These are phyloP conservation scores for Nyssa sinensis DNA, from an alignment of 148 eudicot genomes.

Conservation along the genomic window DNA sequence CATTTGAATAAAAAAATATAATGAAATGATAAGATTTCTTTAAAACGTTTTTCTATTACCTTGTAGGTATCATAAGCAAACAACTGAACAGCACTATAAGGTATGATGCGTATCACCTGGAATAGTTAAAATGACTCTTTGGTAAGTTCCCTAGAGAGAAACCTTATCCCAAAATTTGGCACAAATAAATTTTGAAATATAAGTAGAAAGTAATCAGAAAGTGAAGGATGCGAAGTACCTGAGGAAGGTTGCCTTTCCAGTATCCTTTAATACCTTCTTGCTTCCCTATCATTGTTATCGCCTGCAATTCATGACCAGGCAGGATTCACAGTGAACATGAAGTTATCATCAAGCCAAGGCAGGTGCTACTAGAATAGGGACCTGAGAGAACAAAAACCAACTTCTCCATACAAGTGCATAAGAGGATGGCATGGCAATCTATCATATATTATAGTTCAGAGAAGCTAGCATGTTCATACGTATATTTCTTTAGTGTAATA, in stretches of 20 bases:
- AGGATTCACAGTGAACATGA: background rate
- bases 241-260: constrained; percentile 99
- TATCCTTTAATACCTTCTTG: constrained; percentile 87
- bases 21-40: background rate
- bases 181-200: constrained; percentile 1
- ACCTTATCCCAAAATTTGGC: background rate
- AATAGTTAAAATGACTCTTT: background rate
- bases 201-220: constrained; percentile 4
- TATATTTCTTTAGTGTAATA: too few species aligned
- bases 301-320: constrained; percentile 41
- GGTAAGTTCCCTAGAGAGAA: background rate
- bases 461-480: too few species aligned
- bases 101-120: constrained; percentile 85
- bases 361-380: too few species aligned
- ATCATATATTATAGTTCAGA: background rate
- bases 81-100: constrained; percentile 91
- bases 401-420: too few species aligned
- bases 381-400: too few species aligned
- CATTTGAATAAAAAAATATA: background rate
- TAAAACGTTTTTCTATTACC: constrained; percentile 38
- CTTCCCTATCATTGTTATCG: constrained; percentile 62
- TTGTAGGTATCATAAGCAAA: constrained; percentile 88
- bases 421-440: too few species aligned
- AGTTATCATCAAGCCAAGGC: too few species aligned
- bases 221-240: constrained; percentile 42